These are phyloP conservation scores for Mortierella sp. DNA, from an alignment of 371 early-diverging fungal genomes.

Conservation along the genomic window DNA sequence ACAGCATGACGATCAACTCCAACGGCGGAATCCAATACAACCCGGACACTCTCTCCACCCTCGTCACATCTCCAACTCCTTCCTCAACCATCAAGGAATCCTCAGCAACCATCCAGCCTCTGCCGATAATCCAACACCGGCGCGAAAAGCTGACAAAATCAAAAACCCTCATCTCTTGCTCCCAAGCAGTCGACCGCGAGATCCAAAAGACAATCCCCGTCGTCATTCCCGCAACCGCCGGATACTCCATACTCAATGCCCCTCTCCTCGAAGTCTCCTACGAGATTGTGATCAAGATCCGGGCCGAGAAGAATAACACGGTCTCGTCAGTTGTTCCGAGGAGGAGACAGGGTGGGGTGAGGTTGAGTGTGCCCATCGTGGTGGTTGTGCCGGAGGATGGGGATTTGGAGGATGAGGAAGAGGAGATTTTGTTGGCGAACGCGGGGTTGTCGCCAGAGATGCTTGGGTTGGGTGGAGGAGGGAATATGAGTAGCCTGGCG, in stretches of 20 bases:
- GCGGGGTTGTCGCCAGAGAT: slow-evolving; percentile 20
- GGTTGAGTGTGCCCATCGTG: slow-evolving; percentile 47
- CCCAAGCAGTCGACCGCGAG: slow-evolving; percentile 49
- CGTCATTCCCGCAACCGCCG: slow-evolving; percentile 33
- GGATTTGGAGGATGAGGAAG: slow-evolving; percentile 47
- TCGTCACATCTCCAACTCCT: slow-evolving; percentile 20
- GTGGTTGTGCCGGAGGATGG: slow-evolving; percentile 52
- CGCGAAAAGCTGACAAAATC: slow-evolving; percentile 52
- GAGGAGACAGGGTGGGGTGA: slow-evolving; percentile 11
- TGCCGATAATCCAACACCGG: slow-evolving; percentile 48
- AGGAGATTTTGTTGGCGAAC: slow-evolving; percentile 27
- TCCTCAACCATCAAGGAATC: neutral
- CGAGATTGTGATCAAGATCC: slow-evolving; percentile 56
- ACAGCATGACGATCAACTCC: neutral
- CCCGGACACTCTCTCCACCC: slow-evolving; percentile 12
- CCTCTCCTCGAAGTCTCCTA: slow-evolving; percentile 54
- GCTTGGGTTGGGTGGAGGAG: slow-evolving; percentile 10
- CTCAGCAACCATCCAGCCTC: neutral
- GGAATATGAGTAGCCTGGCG: neutral
- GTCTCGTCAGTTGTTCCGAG: slow-evolving; percentile 17
- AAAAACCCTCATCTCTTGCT: slow-evolving; percentile 40
- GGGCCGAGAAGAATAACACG: slow-evolving; percentile 32
- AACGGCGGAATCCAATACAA: slow-evolving; percentile 16
- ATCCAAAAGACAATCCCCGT: slow-evolving; percentile 56
- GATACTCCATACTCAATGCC: slow-evolving; percentile 54